Evolutionary conservation across 495 filamentous ascomycete species (phyloP), one percentile per base, ranked within the genome.

Genomic region (Aspergillus saccharolyticus): DNA sequence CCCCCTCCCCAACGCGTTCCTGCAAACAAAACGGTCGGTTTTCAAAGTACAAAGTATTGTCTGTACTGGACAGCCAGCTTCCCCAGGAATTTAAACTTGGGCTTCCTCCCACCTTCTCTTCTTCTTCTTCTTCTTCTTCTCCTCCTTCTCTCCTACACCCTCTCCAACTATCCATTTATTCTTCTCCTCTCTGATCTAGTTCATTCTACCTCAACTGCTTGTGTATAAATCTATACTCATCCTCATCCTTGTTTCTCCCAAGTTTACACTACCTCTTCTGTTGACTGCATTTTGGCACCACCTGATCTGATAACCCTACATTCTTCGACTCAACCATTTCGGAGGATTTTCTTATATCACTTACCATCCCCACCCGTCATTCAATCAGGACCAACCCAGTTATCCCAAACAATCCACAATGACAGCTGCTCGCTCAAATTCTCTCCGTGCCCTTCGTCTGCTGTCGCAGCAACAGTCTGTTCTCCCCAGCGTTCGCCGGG

Each of bases 341-440:
- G 17, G 22, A n/a, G 18, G 33, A 20, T 55, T 42, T n/a, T 48
- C 49, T 39, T 59, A 54, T 59, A 61, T 45, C 44, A 56, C 24
- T 44, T 19, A 9, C 48, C 49, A 19, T 53, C 43, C 25, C 9
- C 25, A 28, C 46, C 49, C 21, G 24, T 46, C 33, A 22, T 22
- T 30, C 19, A 8, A 30, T 20, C 3, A 28, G 14, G 18, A 49
- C 30, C 42, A 10, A 50, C 28, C 19, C 25, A 56, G 44, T 43
- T 30, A 42, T 60, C 63, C 24, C 44, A 30, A 28, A 16, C 16
- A 53, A 52, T 56, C 63, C 64, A 66, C 47, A 60, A 83, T 83
- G 80, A 66, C 76, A 51, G 79, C 77, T 66, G 68, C 78, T 58
- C 73, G 76, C 59, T 77, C 74, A 39, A 65, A 70, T 24, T 81